Percentiles rank a stretch among this genome's conserved stretches.
Evolutionary conservation across 2,329 filamentous ascomycete species (phyloP).

Genomic region (Monilinia laxa): DNA sequence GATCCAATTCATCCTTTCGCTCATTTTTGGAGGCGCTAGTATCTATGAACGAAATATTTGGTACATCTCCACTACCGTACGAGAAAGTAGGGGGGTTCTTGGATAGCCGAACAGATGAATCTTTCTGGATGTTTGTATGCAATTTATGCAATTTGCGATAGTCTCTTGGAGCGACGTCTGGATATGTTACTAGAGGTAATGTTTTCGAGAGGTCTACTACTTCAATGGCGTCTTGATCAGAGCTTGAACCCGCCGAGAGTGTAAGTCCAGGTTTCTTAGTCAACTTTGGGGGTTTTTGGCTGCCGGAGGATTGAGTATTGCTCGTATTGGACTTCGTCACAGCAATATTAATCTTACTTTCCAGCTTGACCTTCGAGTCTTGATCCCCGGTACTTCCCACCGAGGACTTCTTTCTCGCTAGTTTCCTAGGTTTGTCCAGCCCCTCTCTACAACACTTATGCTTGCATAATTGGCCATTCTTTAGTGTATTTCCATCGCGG

Average conservation of each 20-base stretch:
- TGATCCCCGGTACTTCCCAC: not conserved
- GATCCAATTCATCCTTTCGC: conserved; percentile 14
- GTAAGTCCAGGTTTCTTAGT: not conserved
- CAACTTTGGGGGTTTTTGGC: not conserved
- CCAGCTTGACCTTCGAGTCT: not conserved
- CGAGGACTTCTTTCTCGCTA: conserved; percentile 27
- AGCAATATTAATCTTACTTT: not conserved
- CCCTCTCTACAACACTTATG: conserved; percentile 74
- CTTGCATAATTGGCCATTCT: conserved; percentile 54
- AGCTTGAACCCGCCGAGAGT: not conserved
- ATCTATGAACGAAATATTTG: conserved; percentile 32
- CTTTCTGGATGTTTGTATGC: conserved; percentile 36
- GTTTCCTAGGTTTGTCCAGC: conserved; percentile 56
- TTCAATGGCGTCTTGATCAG: conserved; percentile 32
- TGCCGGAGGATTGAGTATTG: not conserved
- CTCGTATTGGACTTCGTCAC: not conserved
- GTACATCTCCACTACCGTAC: conserved; percentile 32
- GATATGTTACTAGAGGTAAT: conserved; percentile 26
- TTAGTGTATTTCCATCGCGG: conserved; percentile 42
- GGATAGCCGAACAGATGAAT: conserved; percentile 30
- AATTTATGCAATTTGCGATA: conserved; percentile 39
- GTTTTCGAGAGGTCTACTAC: conserved; percentile 36
- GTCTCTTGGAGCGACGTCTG: conserved; percentile 31
- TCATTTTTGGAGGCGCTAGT: conserved; percentile 3
- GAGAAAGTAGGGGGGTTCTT: conserved; percentile 36